These are phyloP conservation scores for Triticum dicoccoides DNA, from an alignment of 176 grass and related monocot species.

Conservation along the genomic window DNA sequence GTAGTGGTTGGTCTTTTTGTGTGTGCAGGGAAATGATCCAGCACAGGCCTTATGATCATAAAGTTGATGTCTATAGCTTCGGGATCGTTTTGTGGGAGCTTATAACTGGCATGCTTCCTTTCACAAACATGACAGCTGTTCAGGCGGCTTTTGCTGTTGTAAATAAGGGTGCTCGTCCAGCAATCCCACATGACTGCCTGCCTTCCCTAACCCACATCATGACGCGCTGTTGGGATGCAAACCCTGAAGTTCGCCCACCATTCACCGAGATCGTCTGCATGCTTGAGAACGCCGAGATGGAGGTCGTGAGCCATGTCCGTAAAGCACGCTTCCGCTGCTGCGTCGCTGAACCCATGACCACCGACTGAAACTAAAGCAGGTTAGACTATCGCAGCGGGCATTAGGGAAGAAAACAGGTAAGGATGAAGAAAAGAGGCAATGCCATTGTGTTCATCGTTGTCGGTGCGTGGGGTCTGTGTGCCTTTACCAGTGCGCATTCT, in stretches of 20 bases:
- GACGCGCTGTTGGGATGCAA: slow-evolving; percentile 93
- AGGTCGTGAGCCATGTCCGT: slow-evolving; percentile 75
- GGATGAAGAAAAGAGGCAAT: slow-evolving; percentile 24
- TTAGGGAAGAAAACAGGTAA: slow-evolving; percentile 14
- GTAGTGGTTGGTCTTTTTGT: not conserved
- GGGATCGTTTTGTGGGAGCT: slow-evolving; percentile 97
- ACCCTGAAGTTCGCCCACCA: slow-evolving; percentile 81
- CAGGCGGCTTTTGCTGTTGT: slow-evolving; percentile 98
- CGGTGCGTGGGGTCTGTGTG: not conserved
- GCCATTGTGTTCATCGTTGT: slow-evolving; percentile 21
- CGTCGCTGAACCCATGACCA: slow-evolving; percentile 88
- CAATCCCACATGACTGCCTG: slow-evolving; percentile 79
- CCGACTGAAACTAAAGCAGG: slow-evolving; percentile 52
- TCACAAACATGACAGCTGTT: slow-evolving; percentile 90
- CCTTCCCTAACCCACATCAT: slow-evolving; percentile 80
- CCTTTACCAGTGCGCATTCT: slow-evolving; percentile 34
- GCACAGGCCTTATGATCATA: slow-evolving; percentile 94
- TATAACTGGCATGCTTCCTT: slow-evolving; percentile 93
- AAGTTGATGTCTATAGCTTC: slow-evolving; percentile 98
- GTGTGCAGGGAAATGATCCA: slow-evolving; percentile 96
- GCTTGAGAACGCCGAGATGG: slow-evolving; percentile 83
- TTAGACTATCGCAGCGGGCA: slow-evolving; percentile 3
- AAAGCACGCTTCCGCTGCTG: slow-evolving; percentile 94
- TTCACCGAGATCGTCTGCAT: slow-evolving; percentile 89
- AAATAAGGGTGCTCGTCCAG: slow-evolving; percentile 80